A percentile compares a stretch with the other conserved stretches of the same genome.
Evolutionary conservation across 305 asterid species (phyloP).

Genomic region (Vinca major): DNA sequence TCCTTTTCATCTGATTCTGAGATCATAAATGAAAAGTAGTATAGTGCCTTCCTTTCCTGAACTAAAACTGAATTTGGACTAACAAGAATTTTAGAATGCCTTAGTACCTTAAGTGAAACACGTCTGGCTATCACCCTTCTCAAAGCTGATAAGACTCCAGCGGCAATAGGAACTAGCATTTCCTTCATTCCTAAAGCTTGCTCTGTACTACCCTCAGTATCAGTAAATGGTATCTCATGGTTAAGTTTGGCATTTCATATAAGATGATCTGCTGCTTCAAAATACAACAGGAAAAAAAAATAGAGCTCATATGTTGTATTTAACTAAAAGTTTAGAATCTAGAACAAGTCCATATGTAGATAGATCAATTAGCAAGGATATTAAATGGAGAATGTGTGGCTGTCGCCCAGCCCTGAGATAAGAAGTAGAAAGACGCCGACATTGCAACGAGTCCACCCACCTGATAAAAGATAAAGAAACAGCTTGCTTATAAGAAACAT

Average conservation of each 20-base stretch:
- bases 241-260: slow-evolving; percentile 41
- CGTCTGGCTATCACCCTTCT: slow-evolving; percentile 87
- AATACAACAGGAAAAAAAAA: neutral
- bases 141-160: slow-evolving; percentile 91
- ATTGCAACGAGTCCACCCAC: slow-evolving; percentile 87
- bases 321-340: neutral
- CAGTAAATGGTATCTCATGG: slow-evolving; percentile 55
- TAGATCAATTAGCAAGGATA: slow-evolving; percentile 48
- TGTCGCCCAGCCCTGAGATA: slow-evolving; percentile 90
- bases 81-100: neutral
- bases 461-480: slow-evolving; percentile 35
- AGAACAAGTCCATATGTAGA: neutral
- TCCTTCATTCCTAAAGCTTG: slow-evolving; percentile 51
- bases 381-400: slow-evolving; percentile 69
- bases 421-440: slow-evolving; percentile 79
- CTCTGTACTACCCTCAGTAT: slow-evolving; percentile 42
- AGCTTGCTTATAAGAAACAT: slow-evolving; percentile 7
- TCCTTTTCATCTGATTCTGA: slow-evolving; percentile 92
- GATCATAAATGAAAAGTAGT: slow-evolving; percentile 19
- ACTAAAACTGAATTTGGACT: neutral
- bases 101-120: slow-evolving; percentile 80
- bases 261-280: slow-evolving; percentile 7
- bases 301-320: neutral
- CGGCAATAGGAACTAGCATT: slow-evolving; percentile 70
- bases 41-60: slow-evolving; percentile 5